These are phyloP conservation scores for Gomphus sp. DNA, from an alignment of 1,284 basidiomycete species.

Conservation along the genomic window DNA sequence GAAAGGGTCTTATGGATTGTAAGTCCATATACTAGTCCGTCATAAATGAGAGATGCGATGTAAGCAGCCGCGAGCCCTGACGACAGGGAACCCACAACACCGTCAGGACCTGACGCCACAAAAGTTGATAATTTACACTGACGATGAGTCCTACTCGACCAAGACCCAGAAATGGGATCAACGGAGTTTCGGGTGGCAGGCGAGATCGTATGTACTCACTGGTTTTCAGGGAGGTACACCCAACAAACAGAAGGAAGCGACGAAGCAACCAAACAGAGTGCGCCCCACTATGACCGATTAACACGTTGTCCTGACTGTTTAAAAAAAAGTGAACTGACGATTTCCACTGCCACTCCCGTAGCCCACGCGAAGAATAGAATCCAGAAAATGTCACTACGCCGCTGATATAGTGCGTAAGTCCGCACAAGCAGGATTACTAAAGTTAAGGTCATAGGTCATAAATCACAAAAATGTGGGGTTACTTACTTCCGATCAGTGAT, in stretches of 20 bases:
- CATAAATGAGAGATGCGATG: background rate
- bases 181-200: background rate
- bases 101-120: background rate
- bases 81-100: background rate
- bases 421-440: background rate
- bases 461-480: background rate
- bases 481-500: background rate
- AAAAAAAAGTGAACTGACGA: background rate
- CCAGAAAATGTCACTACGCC: background rate
- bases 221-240: background rate
- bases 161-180: background rate
- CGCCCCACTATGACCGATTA: background rate
- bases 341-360: background rate
- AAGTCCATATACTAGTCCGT: background rate
- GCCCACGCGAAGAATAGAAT: background rate
- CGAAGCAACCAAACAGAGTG: background rate
- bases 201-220: background rate
- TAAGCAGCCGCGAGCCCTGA: background rate
- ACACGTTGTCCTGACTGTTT: background rate
- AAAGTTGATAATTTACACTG: background rate
- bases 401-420: conserved; percentile 1
- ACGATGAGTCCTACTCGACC: background rate
- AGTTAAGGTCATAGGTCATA: background rate
- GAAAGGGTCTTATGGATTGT: background rate
- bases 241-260: background rate